Conservation (phyloP, 2,329 filamentous ascomycete species). For the Fusarium staphyleae region DNA sequence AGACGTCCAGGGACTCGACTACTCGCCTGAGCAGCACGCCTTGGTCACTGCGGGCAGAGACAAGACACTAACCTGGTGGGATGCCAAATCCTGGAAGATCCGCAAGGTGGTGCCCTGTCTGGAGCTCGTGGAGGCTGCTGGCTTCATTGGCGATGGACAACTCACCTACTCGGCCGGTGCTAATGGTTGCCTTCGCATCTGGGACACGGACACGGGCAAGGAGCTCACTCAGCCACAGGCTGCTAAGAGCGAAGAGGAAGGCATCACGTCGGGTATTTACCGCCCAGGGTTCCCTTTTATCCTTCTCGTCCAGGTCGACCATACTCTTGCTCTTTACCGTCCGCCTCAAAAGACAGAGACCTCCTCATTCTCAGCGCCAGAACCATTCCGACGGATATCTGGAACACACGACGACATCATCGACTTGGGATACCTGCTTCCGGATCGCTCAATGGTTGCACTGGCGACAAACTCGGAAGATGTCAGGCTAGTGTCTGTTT, state of each 20-base stretch:
- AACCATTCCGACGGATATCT: slow-evolving; percentile 79
- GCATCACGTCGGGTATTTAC: slow-evolving; percentile 76
- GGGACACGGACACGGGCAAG: slow-evolving; percentile 77
- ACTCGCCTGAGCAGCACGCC: slow-evolving; percentile 74
- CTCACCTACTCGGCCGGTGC: slow-evolving; percentile 86
- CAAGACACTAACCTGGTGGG: slow-evolving; percentile 94
- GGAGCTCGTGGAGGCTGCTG: slow-evolving; percentile 84
- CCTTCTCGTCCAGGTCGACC: slow-evolving; percentile 85
- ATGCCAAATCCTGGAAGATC: slow-evolving; percentile 83
- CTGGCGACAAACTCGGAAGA: slow-evolving; percentile 96
- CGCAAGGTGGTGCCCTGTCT: slow-evolving; percentile 82
- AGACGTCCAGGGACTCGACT: slow-evolving; percentile 88
- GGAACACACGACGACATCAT: slow-evolving; percentile 98
- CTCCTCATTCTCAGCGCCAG: slow-evolving; percentile 49
- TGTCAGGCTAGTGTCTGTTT: slow-evolving; percentile 82
- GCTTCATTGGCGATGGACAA: slow-evolving; percentile 75
- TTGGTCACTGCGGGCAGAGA: slow-evolving; percentile 88
- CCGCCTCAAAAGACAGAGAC: slow-evolving; percentile 51
- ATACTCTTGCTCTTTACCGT: slow-evolving; percentile 80
- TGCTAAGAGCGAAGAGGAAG: slow-evolving; percentile 65
- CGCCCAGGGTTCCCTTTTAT: slow-evolving; percentile 71
- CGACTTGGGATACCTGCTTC: slow-evolving; percentile 85
- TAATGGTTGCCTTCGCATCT: slow-evolving; percentile 82
- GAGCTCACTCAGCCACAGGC: slow-evolving; percentile 81
- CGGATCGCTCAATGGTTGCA: slow-evolving; percentile 81